Base-by-base conservation (phyloP, 306 rosid species). In the Begonia masoniana region DNA sequence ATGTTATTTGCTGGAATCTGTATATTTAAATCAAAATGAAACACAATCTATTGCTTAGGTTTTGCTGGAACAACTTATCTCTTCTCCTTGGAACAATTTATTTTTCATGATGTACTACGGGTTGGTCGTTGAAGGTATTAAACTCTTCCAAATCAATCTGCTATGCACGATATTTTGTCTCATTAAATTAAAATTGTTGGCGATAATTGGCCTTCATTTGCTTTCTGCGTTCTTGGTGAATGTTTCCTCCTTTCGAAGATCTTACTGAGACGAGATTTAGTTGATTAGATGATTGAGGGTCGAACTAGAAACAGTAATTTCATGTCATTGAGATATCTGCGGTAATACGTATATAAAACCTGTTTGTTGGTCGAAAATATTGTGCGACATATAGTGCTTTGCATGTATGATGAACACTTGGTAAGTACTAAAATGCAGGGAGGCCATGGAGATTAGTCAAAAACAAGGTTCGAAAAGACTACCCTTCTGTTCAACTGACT, bases 21-120 rank as follows among this genome's bases (percentile, higher is more conserved):
- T 69, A 60, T 58, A 35, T 63, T 60, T 12, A 70, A 52, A 43
- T 17, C 52, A 4, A 10, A 45, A 10, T 10, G n/a, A 45, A 45
- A 45, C 15, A 45, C 9, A 45, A 10, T n/a, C 15, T 45, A 12
- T 1, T 45, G 49, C 49, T 70, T 57, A 89, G 97, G 95, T 89
- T 58, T 52, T 85, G 68, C 71, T 89, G 75, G 97, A 89, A 65
- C 97, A 89, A 63, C 60, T 78, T 49, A 85, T 87, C 43, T 56
- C 81, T 52, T 82, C 91, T 66, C 97, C 95, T 36, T 89, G 95
- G 95, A 82, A 80, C 75, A 89, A 85, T 82, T 9, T 82, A 24
- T 62, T 85, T 43, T 89, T 85, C 80, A 71, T 89, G 91, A 66
- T 82, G 68, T 89, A 82, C 72, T 89, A 77, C 80, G 97, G 95